Conservation (phyloP, 345 rosid genomes). For the Populus euphratica region DNA sequence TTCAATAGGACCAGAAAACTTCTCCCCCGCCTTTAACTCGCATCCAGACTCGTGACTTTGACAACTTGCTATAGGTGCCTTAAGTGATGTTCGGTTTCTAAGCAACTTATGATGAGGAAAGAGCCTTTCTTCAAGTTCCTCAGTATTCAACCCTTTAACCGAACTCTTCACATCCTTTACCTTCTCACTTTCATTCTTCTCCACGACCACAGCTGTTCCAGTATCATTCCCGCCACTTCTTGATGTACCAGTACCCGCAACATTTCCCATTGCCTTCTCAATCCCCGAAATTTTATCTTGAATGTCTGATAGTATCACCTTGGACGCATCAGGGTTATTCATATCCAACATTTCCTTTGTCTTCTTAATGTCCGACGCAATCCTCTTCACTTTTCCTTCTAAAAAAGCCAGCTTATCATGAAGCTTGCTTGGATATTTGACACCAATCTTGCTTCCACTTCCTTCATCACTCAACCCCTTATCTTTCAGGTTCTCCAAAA, state of each 20-base stretch:
- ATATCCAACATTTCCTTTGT: conserved; percentile 90
- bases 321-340: conserved; percentile 78
- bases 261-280: conserved; percentile 67
- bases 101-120: conserved; percentile 95
- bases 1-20: conserved; percentile 37
- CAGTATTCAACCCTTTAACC: conserved; percentile 55
- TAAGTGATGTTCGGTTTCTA: conserved; percentile 45
- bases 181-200: conserved; percentile 27
- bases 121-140: conserved; percentile 84
- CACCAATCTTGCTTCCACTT: conserved; percentile 11
- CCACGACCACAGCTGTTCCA: conserved; percentile 20
- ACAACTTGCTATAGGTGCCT: conserved; percentile 30
- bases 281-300: conserved; percentile 89
- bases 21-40: conserved; percentile 38
- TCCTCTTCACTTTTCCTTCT: conserved; percentile 92
- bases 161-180: conserved; percentile 32
- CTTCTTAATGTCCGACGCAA: conserved; percentile 83
- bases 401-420: conserved; percentile 95
- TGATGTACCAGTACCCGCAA: conserved; percentile 32
- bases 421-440: conserved; percentile 62
- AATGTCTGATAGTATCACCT: conserved; percentile 63
- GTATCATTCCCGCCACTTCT: conserved; percentile 27
- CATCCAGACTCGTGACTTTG: conserved; percentile 28
- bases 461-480: conserved; percentile 32
- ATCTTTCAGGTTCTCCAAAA: conserved; percentile 40